Base-by-base conservation (phyloP, 2,329 filamentous ascomycete species). In the Aspergillus pseudotamarii region DNA sequence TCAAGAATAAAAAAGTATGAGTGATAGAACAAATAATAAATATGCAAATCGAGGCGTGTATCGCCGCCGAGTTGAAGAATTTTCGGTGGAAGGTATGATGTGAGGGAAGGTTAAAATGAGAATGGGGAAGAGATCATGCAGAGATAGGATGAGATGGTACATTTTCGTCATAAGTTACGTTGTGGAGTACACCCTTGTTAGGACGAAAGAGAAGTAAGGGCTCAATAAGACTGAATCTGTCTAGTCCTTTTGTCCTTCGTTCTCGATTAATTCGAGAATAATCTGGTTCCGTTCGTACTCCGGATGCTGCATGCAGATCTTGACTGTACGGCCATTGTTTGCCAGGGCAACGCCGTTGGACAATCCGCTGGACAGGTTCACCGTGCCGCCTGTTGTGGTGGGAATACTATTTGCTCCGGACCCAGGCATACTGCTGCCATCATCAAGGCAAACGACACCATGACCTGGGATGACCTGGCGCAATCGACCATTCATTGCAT, bases 261-360 rank as follows among this genome's bases (percentile, higher is more conserved):
- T 98, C 70, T 98, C 85, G 68, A 97, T 81, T 85, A 99, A 85
- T 81, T 99, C 95, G 66, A 98, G 83, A 66, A 99, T 89, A 68
- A 99, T 89, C 82, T 97, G 94, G 73, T 89, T 90, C 58, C 91
- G 89, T 63, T 92, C 87, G 66, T 91, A 84, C 79, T 96, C 92
- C 0, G 95, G 95, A 81, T 99, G 95, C 73, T 93, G 92, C 92
- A 99, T 94, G 71, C 90, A 91, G 70, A 99, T 88, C 86, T 99
- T 99, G 72, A 98, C 90, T 1, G 92, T 96, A 60, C 92, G 87
- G 68, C 89, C 77, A 6, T 69, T 76, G 51, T 70, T 73, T 5
- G 75, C 66, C 61, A 76, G 58, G 8, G 72, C 65, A 9, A 69
- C 68, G n/a, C 76, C 80, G 72, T 71, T 82, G 68, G 71, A 69